These are phyloP conservation scores for Euphorbia celastroides DNA, from an alignment of 441 rosid species.

Conservation along the genomic window DNA sequence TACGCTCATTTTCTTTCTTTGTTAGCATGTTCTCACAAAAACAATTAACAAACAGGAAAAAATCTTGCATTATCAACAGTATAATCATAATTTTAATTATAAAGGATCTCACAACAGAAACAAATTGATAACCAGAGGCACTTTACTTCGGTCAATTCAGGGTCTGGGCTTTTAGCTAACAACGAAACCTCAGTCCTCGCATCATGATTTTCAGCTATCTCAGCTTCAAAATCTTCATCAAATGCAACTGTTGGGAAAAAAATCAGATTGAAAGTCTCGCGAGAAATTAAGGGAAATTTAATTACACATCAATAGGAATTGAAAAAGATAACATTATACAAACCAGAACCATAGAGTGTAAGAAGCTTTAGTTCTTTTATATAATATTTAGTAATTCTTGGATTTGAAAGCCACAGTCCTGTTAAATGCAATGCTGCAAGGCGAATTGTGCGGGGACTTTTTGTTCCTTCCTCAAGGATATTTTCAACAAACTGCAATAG, in stretches of 20 bases:
- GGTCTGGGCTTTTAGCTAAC: slow-evolving; percentile 59
- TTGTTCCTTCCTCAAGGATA: slow-evolving; percentile 81
- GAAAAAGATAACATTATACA: slow-evolving; percentile 22
- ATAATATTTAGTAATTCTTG: slow-evolving; percentile 67
- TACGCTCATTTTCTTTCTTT: not conserved
- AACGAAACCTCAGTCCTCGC: slow-evolving; percentile 80
- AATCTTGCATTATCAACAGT: not conserved
- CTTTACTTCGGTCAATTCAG: slow-evolving; percentile 87
- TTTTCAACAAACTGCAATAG: slow-evolving; percentile 71
- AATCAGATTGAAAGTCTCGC: slow-evolving; percentile 11
- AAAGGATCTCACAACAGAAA: slow-evolving; percentile 4
- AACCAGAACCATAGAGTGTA: slow-evolving; percentile 93
- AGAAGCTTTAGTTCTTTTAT: slow-evolving; percentile 78
- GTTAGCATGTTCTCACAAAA: not conserved
- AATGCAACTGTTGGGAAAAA: slow-evolving; percentile 62
- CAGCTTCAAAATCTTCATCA: slow-evolving; percentile 99
- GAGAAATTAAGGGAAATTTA: slow-evolving; percentile 17
- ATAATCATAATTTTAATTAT: not conserved
- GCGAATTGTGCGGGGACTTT: slow-evolving; percentile 96
- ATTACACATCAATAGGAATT: not conserved
- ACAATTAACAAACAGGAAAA: not conserved
- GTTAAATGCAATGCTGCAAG: slow-evolving; percentile 91
- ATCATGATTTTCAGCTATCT: slow-evolving; percentile 71
- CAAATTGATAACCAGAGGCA: slow-evolving; percentile 11
- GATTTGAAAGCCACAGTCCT: slow-evolving; percentile 81